Evolutionary conservation across 2,329 filamentous ascomycete species (phyloP).

Genomic region (Colletotrichum limetticola): DNA sequence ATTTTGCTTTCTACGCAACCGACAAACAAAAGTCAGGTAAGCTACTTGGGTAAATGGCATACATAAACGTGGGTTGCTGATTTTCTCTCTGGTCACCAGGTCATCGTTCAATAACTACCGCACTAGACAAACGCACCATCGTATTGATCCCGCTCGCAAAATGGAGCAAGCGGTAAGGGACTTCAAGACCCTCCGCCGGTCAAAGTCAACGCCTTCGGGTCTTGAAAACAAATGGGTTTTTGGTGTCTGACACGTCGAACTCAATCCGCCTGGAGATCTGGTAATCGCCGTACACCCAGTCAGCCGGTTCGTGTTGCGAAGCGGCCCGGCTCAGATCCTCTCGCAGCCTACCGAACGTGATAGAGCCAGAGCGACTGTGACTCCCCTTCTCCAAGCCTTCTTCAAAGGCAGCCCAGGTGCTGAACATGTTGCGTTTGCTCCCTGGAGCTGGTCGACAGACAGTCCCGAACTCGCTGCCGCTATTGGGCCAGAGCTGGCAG

Average conservation of each 20-base stretch:
- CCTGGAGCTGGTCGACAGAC: conserved; percentile 1
- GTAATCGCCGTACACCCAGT: neutral
- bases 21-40: no score
- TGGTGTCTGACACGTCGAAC: neutral
- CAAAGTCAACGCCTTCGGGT: neutral
- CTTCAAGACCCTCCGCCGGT: neutral
- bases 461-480: neutral
- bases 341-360: neutral
- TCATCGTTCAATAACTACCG: no score
- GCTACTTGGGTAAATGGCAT: no score
- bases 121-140: neutral
- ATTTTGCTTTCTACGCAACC: no score
- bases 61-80: no score
- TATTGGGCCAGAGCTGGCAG: neutral
- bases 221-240: conserved; percentile 7
- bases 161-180: neutral
- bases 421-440: neutral
- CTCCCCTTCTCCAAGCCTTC: neutral
- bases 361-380: neutral
- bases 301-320: neutral
- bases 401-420: neutral
- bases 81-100: no score
- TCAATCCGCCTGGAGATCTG: neutral
- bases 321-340: neutral
- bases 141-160: neutral